A percentile compares a stretch with the other conserved stretches of the same genome.
Evolutionary conservation across 192 early-diverging fungal genomes (phyloP).

Genomic region (Backusella tarrabulga): DNA sequence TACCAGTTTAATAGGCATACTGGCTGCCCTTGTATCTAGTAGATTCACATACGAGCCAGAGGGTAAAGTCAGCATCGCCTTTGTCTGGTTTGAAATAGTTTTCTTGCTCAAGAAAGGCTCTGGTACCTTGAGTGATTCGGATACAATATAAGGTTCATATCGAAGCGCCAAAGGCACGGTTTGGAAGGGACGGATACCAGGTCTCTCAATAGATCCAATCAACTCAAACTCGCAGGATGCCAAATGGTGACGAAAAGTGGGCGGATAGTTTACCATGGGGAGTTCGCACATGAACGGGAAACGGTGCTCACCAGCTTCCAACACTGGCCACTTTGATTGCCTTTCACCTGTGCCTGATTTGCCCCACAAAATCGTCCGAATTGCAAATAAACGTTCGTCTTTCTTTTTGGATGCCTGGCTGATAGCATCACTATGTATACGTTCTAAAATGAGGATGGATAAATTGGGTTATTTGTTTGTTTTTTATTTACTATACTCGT

Average conservation of each 20-base stretch:
- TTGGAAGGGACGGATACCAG: constrained; percentile 18
- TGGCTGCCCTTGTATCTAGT: background rate
- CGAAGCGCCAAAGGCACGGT: constrained; percentile 2
- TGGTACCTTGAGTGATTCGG: background rate
- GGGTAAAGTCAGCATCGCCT: background rate
- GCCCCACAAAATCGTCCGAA: constrained; percentile 31
- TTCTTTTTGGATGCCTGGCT: constrained; percentile 4
- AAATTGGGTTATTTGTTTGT: background rate
- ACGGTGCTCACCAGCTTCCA: constrained; percentile 23
- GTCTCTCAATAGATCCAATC: constrained; percentile 14
- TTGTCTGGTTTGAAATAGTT: background rate
- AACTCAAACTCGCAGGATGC: constrained; percentile 9
- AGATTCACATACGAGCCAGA: background rate
- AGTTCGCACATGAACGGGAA: constrained; percentile 35
- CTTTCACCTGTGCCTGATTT: background rate
- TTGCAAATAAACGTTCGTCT: constrained; percentile 18
- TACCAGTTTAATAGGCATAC: background rate
- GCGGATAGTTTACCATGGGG: constrained; percentile 34
- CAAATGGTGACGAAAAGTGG: constrained; percentile 17
- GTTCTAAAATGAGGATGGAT: constrained; percentile 1
- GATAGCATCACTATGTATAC: constrained; percentile 12
- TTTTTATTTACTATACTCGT: background rate
- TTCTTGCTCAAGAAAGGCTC: background rate
- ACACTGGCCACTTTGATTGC: constrained; percentile 11
- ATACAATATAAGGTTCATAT: constrained; percentile 12